These are phyloP conservation scores for Wickerhamomyces tratensis DNA, from an alignment of 805 yeast species.

Conservation along the genomic window DNA sequence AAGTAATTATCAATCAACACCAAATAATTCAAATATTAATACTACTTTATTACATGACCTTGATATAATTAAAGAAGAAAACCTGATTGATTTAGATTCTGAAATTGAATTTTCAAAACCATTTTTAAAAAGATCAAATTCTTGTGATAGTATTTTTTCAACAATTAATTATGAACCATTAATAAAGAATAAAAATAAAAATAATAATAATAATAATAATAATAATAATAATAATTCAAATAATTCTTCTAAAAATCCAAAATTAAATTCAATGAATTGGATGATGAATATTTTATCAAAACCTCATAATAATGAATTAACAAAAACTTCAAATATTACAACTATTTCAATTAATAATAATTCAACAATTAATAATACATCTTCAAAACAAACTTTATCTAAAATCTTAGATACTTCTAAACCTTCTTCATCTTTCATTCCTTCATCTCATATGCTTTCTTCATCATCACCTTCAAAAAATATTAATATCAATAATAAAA, in stretches of 20 bases:
- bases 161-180: conserved; percentile 8
- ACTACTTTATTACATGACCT: too few species aligned
- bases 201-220: conserved; percentile 5
- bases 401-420: not conserved
- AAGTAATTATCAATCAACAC: too few species aligned
- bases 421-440: too few species aligned
- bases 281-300: conserved; percentile 12
- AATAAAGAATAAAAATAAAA: conserved; percentile 13
- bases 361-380: not conserved
- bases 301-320: not conserved
- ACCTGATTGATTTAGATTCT: not conserved
- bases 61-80: not conserved
- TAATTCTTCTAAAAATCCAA: too few species aligned
- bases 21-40: too few species aligned
- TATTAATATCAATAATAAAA: too few species aligned
- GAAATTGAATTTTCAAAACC: not conserved
- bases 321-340: conserved; percentile 1
- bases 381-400: not conserved
- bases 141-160: conserved; percentile 19
- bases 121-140: conserved; percentile 17
- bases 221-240: too few species aligned
- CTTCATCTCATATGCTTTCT: not conserved
- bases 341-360: conserved; percentile 1
- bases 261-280: conserved; percentile 11
- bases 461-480: not conserved